These are phyloP conservation scores for Neurospora sp. DNA, from an alignment of 495 filamentous ascomycete genomes.

Conservation along the genomic window DNA sequence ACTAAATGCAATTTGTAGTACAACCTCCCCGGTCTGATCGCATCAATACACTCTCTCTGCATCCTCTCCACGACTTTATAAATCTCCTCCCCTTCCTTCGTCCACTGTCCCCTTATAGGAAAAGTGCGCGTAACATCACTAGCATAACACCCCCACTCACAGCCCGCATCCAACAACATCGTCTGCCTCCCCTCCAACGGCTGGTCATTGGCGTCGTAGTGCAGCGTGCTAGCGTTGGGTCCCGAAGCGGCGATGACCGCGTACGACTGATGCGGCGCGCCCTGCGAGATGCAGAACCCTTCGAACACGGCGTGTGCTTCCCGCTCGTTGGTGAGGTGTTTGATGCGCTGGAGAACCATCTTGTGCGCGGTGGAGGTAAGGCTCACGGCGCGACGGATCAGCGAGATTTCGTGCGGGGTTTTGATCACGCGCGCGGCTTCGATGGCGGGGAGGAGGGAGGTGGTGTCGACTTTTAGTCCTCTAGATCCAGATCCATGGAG, in stretches of 20 bases:
- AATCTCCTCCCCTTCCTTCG: conserved; percentile 54
- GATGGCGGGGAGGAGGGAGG: conserved; percentile 52
- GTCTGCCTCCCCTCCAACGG: conserved; percentile 55
- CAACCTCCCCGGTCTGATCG: conserved; percentile 51
- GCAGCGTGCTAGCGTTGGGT: conserved; percentile 67
- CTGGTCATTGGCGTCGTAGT: conserved; percentile 73
- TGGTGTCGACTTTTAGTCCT: conserved; percentile 25
- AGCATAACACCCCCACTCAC: conserved; percentile 82
- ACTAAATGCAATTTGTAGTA: conserved; percentile 61
- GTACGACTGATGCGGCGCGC: conserved; percentile 74
- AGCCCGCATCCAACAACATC: conserved; percentile 75
- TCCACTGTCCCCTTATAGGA: conserved; percentile 57
- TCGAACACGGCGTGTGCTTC: conserved; percentile 71
- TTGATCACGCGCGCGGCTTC: conserved; percentile 68
- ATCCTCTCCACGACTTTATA: conserved; percentile 72
- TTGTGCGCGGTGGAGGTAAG: conserved; percentile 61
- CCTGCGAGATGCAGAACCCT: conserved; percentile 55
- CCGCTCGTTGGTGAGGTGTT: conserved; percentile 60
- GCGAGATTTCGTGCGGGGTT: conserved; percentile 63
- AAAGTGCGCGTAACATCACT: conserved; percentile 83
- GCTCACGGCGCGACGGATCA: conserved; percentile 68
- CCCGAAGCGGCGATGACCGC: conserved; percentile 77
- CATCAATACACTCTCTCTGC: conserved; percentile 66
- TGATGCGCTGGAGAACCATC: conserved; percentile 50
- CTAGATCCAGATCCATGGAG: not conserved